Conservation (phyloP, 352 stramenopile genomes). For the Phytopythium vexans region DNA sequence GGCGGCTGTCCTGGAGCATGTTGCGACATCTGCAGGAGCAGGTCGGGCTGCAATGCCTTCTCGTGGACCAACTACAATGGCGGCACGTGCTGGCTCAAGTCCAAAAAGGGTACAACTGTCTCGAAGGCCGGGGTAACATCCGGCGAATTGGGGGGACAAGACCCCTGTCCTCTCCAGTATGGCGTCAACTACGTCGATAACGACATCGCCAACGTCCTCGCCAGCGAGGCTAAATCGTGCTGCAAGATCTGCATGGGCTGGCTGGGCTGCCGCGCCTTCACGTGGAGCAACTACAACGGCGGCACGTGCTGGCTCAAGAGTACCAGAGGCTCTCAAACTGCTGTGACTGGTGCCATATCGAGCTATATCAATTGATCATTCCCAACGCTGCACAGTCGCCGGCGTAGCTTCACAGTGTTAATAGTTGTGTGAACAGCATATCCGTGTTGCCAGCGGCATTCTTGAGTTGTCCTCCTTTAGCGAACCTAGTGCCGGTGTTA, state of each 20-base stretch:
- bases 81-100: constrained; percentile 64
- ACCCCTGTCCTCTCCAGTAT: neutral
- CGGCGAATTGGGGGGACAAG: constrained; percentile 7
- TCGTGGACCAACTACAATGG: constrained; percentile 44
- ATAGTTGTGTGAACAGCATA: no score
- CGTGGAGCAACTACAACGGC: constrained; percentile 41
- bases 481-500: no score
- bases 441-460: no score
- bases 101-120: neutral
- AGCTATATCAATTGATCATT: constrained; percentile 7
- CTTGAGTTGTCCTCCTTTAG: no score
- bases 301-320: constrained; percentile 65
- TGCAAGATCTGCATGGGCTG: neutral
- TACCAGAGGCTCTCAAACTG: no score
- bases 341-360: neutral
- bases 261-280: constrained; percentile 32
- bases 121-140: neutral
- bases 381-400: no score
- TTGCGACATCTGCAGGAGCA: neutral
- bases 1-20: neutral
- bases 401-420: no score
- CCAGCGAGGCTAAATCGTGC: neutral
- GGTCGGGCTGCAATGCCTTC: constrained; percentile 29
- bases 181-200: constrained; percentile 1
- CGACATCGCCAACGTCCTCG: neutral